Evolutionary conservation across 1,284 basidiomycete species (phyloP).

Genomic region (Ceratobasidium sp.): DNA sequence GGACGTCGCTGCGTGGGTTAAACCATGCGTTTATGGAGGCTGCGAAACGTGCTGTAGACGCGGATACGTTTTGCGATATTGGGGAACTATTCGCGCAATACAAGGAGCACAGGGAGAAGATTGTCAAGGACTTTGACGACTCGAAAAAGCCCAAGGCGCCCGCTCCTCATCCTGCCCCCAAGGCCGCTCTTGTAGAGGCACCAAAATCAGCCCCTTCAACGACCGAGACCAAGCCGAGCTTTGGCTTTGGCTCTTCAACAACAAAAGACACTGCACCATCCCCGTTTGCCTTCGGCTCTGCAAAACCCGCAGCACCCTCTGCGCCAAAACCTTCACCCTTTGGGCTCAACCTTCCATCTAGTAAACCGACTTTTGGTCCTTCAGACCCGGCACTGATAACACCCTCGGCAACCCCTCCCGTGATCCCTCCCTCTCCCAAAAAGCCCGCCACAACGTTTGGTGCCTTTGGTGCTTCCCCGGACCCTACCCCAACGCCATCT

Average conservation of each 20-base stretch:
- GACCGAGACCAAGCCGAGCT: conserved; percentile 16
- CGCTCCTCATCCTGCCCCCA: conserved; percentile 20
- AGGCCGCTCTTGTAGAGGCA: not conserved
- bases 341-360: conserved; percentile 2
- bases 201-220: conserved; percentile 7
- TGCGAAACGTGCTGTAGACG: conserved; percentile 40
- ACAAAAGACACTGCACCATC: conserved; percentile 4
- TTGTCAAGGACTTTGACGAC: conserved; percentile 41
- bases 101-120: conserved; percentile 40
- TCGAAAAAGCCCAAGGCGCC: conserved; percentile 24
- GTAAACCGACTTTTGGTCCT: conserved; percentile 29
- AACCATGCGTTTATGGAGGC: conserved; percentile 44
- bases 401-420: conserved; percentile 23
- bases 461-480: conserved; percentile 7
- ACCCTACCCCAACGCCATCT: conserved; percentile 25
- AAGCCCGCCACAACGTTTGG: conserved; percentile 36
- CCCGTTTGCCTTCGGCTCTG: conserved; percentile 20
- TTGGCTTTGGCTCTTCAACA: conserved; percentile 26
- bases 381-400: conserved; percentile 22
- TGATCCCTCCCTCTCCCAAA: conserved; percentile 20
- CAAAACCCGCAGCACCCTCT: not conserved
- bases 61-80: conserved; percentile 44
- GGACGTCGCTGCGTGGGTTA: conserved; percentile 43
- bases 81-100: conserved; percentile 39
- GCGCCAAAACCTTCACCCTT: not conserved